Conservation (phyloP, 2,329 filamentous ascomycete genomes). For the Exutisphaerella laricina region DNA sequence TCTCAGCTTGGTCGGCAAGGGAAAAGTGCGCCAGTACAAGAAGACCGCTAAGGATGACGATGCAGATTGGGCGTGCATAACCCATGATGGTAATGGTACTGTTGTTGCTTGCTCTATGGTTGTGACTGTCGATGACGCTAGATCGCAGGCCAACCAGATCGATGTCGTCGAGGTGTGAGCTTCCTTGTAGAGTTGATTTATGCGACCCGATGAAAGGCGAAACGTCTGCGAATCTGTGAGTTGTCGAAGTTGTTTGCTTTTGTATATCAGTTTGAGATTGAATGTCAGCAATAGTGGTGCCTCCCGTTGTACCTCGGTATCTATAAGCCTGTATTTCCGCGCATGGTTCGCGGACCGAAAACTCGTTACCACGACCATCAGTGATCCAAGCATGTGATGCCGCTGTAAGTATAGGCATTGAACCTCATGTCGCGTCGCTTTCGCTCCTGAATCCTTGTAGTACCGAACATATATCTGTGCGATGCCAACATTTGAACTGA, state of each 20-base stretch:
- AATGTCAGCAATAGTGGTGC: neutral
- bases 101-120: neutral
- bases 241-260: too few relatives aligned
- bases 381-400: neutral
- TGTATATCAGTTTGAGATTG: too few relatives aligned
- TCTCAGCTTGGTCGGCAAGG: conserved; percentile 17
- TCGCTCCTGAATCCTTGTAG: too few relatives aligned
- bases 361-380: too few relatives aligned
- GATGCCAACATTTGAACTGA: too few relatives aligned
- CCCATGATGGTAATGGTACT: neutral
- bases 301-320: neutral
- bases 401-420: too few relatives aligned
- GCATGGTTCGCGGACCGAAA: neutral
- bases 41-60: neutral
- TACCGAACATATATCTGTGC: too few relatives aligned
- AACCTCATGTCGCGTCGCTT: too few relatives aligned
- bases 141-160: too few relatives aligned
- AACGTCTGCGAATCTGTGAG: neutral
- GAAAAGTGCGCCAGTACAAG: conserved; percentile 13
- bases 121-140: too few relatives aligned
- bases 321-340: neutral
- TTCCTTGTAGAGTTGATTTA: too few relatives aligned
- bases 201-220: neutral
- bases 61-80: neutral
- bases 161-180: too few relatives aligned